A percentile compares a stretch with the other conserved stretches of the same genome.
Evolutionary conservation across 352 stramenopile species (phyloP).

Genomic region (Halophytophthora polymorphica): DNA sequence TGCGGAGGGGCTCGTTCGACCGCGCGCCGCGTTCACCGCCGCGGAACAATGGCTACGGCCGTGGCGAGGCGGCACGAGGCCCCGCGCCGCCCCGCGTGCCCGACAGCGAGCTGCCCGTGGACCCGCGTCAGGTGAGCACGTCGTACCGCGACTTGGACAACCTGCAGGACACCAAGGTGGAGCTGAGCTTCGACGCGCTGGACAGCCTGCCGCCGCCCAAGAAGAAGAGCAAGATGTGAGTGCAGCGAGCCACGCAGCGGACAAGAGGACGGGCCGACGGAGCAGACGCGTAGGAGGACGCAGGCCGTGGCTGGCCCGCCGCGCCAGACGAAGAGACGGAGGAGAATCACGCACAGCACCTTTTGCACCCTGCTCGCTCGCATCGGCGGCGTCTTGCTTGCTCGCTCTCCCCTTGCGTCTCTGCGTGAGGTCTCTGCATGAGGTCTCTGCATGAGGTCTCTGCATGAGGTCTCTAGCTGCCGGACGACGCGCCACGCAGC

Average conservation of each 20-base stretch:
- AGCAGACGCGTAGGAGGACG: not conserved
- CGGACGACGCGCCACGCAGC: not conserved
- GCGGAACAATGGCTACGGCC: conserved; percentile 29
- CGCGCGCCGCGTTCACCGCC: conserved; percentile 33
- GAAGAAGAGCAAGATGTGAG: conserved; percentile 81
- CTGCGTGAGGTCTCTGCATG: too few species aligned
- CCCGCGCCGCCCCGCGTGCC: conserved; percentile 29
- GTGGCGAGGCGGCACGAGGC: conserved; percentile 25
- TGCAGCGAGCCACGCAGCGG: not conserved
- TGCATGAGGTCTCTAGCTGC: conserved; percentile 16
- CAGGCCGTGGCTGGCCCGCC: not conserved
- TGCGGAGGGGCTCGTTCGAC: conserved; percentile 47
- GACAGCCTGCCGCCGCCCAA: conserved; percentile 78
- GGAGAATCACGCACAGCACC: too few species aligned
- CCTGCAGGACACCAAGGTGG: conserved; percentile 77
- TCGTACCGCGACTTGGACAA: conserved; percentile 86
- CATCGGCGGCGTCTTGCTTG: too few species aligned
- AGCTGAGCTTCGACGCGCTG: conserved; percentile 80
- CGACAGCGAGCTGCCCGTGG: conserved; percentile 71
- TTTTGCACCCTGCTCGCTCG: too few species aligned
- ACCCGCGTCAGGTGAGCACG: conserved; percentile 76
- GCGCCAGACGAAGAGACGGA: too few species aligned
- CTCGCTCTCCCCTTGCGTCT: too few species aligned
- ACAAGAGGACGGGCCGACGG: not conserved
- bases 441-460: conserved; percentile 1